Base-by-base conservation (phyloP, 139 green algal genomes). In the Picochlorum sp. region DNA sequence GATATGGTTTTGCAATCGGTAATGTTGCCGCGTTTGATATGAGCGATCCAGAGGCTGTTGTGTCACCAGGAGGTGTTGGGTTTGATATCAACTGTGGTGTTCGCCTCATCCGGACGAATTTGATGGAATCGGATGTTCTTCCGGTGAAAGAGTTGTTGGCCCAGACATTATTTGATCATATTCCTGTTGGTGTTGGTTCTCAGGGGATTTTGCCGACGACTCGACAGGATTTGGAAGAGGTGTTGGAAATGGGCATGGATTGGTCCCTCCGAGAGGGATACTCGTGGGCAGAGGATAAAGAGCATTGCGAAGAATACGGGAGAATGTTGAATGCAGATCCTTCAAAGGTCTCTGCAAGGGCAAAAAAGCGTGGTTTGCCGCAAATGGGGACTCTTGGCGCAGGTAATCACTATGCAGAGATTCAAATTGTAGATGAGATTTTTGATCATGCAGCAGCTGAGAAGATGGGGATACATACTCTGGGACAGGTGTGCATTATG, bases 41-140 rank as follows among this genome's bases (percentile, higher is more conserved):
- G 84, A 44, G 63, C 13, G 63, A 95, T 67, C 83, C 84, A 6
- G 65, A 85, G 55, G 75, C 88, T 1, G 74, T 96, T n/a, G 89
- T 96, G 18, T 92, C 84, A 1, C 89, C 89, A 3, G 88, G 86
- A 1, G 85, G 86, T 23, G 84, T 92, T 7, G 83, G 83, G 14
- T 86, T 88, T 71, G 89, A 94, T 67, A 95, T 95, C 71, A 95
- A 95, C 11, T 96, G 89, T 69, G 88, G 87, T n/a, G 88, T 95
- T 49, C 67, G 88, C 3, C 75, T 96, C 6, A 66, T 96, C 9
- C 70, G 89, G 23, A 95, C 88, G 62, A 96, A 96, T 77, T 79
- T 96, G 63, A 86, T 47, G 2, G 80, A 91, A 73, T 63, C 52
- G 10, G 84, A 95, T 34, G 80, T 96, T 44, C 59, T 30, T 41